These are phyloP conservation scores for Colletotrichum sp. DNA, from an alignment of 2,329 filamentous ascomycete genomes.

Conservation along the genomic window DNA sequence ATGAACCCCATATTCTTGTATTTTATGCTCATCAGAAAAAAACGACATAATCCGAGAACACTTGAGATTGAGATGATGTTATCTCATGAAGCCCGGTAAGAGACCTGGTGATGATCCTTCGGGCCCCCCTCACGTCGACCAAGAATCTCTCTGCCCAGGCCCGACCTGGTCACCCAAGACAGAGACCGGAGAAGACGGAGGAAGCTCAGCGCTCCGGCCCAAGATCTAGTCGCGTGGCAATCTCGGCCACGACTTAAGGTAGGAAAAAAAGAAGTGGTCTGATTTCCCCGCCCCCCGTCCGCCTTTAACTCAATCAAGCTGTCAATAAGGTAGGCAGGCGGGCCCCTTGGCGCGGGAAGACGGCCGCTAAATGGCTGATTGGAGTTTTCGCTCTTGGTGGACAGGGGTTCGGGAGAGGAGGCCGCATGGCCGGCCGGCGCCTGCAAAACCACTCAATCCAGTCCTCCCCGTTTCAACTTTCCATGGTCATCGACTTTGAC, in stretches of 20 bases:
- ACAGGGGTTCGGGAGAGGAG: not conserved
- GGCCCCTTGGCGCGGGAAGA: not conserved
- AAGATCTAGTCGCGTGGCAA: not conserved
- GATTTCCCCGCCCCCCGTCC: conserved; percentile 13
- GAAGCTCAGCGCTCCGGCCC: not conserved
- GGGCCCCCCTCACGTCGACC: not conserved
- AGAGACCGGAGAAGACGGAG: not conserved
- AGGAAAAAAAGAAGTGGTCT: conserved; percentile 3
- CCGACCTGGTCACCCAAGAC: not conserved
- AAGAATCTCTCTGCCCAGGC: not conserved
- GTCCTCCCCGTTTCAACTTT: not conserved
- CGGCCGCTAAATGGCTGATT: conserved; percentile 1
- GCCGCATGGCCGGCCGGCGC: conserved; percentile 15
- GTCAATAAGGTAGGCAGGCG: not conserved
- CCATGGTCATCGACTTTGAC: not conserved
- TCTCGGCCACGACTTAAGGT: not conserved
- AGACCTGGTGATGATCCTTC: not conserved
- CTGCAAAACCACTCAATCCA: conserved; percentile 17
- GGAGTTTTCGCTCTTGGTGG: not conserved
- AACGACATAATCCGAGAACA: not conserved
- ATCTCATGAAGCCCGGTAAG: too few relatives aligned
- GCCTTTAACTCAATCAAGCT: not conserved
- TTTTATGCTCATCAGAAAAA: not conserved
- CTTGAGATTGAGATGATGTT: not conserved
- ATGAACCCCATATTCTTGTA: too few relatives aligned